Conservation (phyloP, 805 yeast genomes). For the Hanseniaspora clermontiae region DNA sequence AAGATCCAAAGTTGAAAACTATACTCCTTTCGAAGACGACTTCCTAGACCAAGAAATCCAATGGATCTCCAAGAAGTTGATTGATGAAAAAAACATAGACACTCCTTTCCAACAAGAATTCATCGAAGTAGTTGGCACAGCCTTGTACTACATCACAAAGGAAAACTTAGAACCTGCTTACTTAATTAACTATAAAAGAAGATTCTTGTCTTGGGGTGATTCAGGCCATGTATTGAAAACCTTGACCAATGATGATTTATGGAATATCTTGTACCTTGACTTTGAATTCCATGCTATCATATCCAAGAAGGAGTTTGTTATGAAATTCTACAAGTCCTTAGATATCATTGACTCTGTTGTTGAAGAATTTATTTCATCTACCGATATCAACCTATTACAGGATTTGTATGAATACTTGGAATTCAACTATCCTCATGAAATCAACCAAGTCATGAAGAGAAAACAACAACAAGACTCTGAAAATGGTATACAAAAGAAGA, state of each 20-base stretch:
- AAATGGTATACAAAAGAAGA: slow-evolving; percentile 23
- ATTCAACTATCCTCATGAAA: slow-evolving; percentile 45
- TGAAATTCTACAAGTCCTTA: slow-evolving; percentile 42
- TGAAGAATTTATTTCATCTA: slow-evolving; percentile 39
- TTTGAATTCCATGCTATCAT: slow-evolving; percentile 76
- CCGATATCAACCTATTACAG: slow-evolving; percentile 48
- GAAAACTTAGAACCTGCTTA: slow-evolving; percentile 86
- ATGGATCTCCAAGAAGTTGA: slow-evolving; percentile 65
- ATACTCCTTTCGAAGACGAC: slow-evolving; percentile 41
- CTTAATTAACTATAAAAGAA: slow-evolving; percentile 91
- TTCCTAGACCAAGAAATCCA: slow-evolving; percentile 61
- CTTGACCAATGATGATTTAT: slow-evolving; percentile 50
- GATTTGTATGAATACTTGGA: slow-evolving; percentile 75
- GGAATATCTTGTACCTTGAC: slow-evolving; percentile 82
- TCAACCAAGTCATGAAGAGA: slow-evolving; percentile 25
- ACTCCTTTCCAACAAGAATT: slow-evolving; percentile 39
- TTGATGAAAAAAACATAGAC: slow-evolving; percentile 40
- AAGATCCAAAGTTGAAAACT: slow-evolving; percentile 50
- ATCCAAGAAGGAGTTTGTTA: slow-evolving; percentile 56
- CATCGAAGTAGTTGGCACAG: slow-evolving; percentile 56
- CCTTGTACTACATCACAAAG: slow-evolving; percentile 55
- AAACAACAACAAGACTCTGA: slow-evolving; percentile 20
- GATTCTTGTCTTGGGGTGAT: slow-evolving; percentile 44
- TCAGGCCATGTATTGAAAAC: slow-evolving; percentile 43
- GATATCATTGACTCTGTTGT: slow-evolving; percentile 45